Evolutionary conservation across 257 asterid genomes (phyloP).

Genomic region (Lycium barbarum): DNA sequence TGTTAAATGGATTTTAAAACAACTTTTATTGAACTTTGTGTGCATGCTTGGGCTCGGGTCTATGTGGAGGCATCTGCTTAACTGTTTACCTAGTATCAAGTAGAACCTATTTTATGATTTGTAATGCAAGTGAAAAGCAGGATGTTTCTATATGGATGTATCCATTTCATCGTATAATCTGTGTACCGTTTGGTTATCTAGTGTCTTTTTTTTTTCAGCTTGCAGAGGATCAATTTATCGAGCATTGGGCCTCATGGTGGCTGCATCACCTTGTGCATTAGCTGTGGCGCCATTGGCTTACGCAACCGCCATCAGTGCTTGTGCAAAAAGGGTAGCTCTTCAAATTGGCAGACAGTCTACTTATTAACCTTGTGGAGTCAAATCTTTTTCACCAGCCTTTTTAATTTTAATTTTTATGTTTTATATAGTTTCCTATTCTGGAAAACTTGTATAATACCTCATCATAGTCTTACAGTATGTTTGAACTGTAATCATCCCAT

Average conservation of each 20-base stretch:
- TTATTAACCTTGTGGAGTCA: neutral
- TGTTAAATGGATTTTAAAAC: constrained; percentile 10
- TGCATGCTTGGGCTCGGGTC: neutral
- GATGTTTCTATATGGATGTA: neutral
- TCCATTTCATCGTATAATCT: constrained; percentile 23
- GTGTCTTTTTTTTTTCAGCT: constrained; percentile 51
- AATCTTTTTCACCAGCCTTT: neutral
- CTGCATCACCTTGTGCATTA: constrained; percentile 99
- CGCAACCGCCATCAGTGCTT: constrained; percentile 98
- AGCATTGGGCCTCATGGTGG: constrained; percentile 98
- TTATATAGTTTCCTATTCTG: too few species aligned
- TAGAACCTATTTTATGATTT: constrained; percentile 3
- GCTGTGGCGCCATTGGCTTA: constrained; percentile 97
- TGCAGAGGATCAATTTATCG: constrained; percentile 98
- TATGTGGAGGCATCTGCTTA: neutral
- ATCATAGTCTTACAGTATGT: too few species aligned
- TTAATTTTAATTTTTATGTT: too few species aligned
- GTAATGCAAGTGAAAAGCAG: neutral
- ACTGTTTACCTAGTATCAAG: neutral
- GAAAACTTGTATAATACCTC: neutral
- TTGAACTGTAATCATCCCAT: too few species aligned
- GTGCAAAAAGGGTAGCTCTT: constrained; percentile 83
- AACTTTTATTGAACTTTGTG: neutral
- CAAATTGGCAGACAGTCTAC: neutral
- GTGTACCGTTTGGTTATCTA: constrained; percentile 15